Percentiles rank a stretch among this genome's conserved stretches.
phyloP scores from a whole-genome alignment of 1,139 yeast genomes.

The Pichia norvegensis region DNA sequence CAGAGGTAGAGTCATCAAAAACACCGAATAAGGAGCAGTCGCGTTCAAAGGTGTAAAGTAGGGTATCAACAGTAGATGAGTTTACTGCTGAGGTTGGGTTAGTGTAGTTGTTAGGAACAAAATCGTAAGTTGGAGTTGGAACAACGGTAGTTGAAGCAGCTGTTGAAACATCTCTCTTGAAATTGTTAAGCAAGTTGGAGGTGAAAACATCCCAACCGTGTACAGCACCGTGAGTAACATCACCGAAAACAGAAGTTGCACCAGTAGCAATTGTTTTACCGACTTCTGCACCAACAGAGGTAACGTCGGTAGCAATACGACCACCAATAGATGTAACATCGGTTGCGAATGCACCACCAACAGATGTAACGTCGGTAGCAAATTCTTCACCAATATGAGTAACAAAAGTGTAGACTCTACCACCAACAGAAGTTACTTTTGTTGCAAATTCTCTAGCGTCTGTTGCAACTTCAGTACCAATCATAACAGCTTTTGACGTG shows the following conservation, averaged over 20 bases:
- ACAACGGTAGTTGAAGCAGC: constrained; percentile 2
- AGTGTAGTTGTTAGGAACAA: constrained; percentile 3
- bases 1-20: constrained; percentile 40
- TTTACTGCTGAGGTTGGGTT: background rate
- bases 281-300: constrained; percentile 1
- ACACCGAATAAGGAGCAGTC: constrained; percentile 38
- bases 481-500: constrained; percentile 4
- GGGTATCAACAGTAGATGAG: constrained; percentile 1
- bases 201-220: constrained; percentile 6
- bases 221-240: constrained; percentile 4
- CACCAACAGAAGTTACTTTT: constrained; percentile 4
- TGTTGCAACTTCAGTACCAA: constrained; percentile 7
- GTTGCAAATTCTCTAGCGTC: constrained; percentile 6
- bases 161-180: background rate
- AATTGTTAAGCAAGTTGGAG: background rate
- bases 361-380: constrained; percentile 6
- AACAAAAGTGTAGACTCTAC: background rate
- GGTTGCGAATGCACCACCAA: constrained; percentile 7
- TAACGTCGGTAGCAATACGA: background rate
- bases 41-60: background rate
- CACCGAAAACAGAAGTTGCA: constrained; percentile 5
- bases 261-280: constrained; percentile 3
- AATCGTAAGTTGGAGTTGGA: background rate
- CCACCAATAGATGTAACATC: constrained; percentile 4
- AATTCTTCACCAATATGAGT: constrained; percentile 5